A percentile compares a stretch with the other conserved stretches of the same genome.
These are phyloP conservation scores for Hydrangea macrophylla DNA, from an alignment of 148 eudicot genomes.

Conservation along the genomic window DNA sequence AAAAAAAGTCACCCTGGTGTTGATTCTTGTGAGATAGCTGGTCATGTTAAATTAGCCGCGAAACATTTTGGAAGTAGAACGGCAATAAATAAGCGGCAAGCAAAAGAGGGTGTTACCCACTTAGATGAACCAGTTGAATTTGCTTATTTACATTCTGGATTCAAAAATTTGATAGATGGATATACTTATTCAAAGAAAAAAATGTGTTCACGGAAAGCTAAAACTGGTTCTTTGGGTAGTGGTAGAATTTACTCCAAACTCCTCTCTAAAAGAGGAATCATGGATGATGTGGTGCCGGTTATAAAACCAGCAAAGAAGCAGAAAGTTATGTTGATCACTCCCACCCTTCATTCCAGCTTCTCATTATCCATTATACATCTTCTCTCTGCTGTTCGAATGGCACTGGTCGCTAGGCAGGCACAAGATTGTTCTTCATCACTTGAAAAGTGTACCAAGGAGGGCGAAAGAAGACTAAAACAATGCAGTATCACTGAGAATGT, in stretches of 20 bases:
- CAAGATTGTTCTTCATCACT: constrained; percentile 29
- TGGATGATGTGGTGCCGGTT: constrained; percentile 11
- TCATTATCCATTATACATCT: constrained; percentile 76
- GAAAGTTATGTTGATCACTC: constrained; percentile 40
- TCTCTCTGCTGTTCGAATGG: constrained; percentile 77
- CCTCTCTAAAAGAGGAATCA: constrained; percentile 35
- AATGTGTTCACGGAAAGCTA: constrained; percentile 9
- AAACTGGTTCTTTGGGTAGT: neutral
- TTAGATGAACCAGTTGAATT: constrained; percentile 31
- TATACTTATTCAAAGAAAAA: constrained; percentile 37
- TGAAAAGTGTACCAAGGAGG: constrained; percentile 29
- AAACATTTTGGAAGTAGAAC: constrained; percentile 7
- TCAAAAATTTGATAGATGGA: constrained; percentile 35
- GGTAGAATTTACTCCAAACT: neutral
- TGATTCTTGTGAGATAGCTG: constrained; percentile 20
- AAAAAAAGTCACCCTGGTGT: constrained; percentile 24
- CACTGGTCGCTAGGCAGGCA: constrained; percentile 48
- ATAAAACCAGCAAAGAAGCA: neutral
- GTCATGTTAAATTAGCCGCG: constrained; percentile 8
- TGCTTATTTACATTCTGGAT: constrained; percentile 28
- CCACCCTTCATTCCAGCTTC: constrained; percentile 60
- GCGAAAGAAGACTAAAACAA: constrained; percentile 17
- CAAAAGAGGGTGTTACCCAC: constrained; percentile 28
- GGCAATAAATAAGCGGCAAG: constrained; percentile 42
- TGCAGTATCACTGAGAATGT: constrained; percentile 4